These are phyloP conservation scores for Leccinum angustisporum DNA, from an alignment of 1,284 basidiomycete genomes.

Conservation along the genomic window DNA sequence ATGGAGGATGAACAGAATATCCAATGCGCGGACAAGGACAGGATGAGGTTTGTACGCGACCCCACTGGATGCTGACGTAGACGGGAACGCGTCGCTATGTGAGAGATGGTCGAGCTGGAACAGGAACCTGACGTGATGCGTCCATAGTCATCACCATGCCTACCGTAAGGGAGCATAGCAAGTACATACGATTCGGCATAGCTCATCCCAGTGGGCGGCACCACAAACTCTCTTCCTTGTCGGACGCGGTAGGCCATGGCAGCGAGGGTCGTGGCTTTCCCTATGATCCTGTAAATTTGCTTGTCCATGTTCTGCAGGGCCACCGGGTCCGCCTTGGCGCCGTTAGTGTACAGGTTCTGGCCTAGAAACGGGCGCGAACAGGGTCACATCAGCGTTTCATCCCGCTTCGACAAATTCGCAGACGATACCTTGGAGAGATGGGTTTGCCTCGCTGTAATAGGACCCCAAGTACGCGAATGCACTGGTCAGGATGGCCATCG, in stretches of 20 bases:
- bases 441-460: conserved; percentile 81
- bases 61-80: conserved; percentile 42
- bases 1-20: conserved; percentile 82
- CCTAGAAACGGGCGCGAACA: conserved; percentile 41
- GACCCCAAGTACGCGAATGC: conserved; percentile 85
- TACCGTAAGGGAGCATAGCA: background rate
- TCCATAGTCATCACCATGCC: background rate
- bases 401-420: background rate
- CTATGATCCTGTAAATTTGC: conserved; percentile 85
- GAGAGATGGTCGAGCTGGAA: conserved; percentile 83
- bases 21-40: conserved; percentile 80
- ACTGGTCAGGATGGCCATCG: conserved; percentile 85
- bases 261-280: conserved; percentile 84
- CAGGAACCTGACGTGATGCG: conserved; percentile 56
- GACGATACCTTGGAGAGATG: conserved; percentile 63
- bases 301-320: conserved; percentile 83
- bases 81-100: conserved; percentile 30
- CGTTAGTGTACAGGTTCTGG: conserved; percentile 75
- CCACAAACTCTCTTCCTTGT: conserved; percentile 86
- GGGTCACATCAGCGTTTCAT: background rate
- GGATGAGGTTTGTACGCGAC: conserved; percentile 69
- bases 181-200: conserved; percentile 76
- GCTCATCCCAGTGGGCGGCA: conserved; percentile 75
- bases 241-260: conserved; percentile 91
- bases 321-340: conserved; percentile 51